These are phyloP conservation scores for Apiospora marii DNA, from an alignment of 2,329 filamentous ascomycete species.

Conservation along the genomic window DNA sequence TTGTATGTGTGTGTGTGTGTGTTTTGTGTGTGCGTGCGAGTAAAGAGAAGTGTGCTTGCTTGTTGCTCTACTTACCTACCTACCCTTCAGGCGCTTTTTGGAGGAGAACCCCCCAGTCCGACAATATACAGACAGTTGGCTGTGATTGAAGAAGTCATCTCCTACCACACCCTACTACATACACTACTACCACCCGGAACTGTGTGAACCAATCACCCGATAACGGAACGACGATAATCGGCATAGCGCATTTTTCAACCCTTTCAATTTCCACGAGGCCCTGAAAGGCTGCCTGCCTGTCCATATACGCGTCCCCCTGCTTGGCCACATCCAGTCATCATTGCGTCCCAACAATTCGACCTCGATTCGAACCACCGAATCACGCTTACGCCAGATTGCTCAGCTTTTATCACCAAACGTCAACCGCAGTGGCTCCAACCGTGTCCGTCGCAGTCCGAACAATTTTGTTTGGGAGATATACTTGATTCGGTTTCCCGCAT, in stretches of 20 bases:
- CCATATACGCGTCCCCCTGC: slow-evolving; percentile 15
- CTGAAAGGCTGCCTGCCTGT: slow-evolving; percentile 13
- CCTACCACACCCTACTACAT: slow-evolving; percentile 6
- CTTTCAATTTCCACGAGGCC: background rate
- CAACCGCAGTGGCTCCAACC: background rate
- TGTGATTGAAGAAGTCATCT: background rate
- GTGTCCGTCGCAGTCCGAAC: background rate
- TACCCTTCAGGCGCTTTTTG: background rate
- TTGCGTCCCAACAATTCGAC: slow-evolving; percentile 1
- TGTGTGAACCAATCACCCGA: slow-evolving; percentile 10
- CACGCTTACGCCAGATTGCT: background rate
- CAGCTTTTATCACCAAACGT: background rate
- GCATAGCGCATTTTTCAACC: slow-evolving; percentile 11
- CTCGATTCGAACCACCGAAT: background rate
- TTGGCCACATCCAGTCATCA: slow-evolving; percentile 17
- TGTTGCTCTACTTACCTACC: slow-evolving; percentile 4
- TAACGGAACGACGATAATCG: slow-evolving; percentile 13
- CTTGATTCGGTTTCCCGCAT: slow-evolving; percentile 21
- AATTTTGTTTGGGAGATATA: background rate
- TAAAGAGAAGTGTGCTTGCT: slow-evolving; percentile 3
- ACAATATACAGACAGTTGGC: background rate
- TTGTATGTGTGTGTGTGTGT: background rate
- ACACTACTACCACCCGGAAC: background rate
- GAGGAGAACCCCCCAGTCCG: background rate
- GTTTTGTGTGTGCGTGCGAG: slow-evolving; percentile 8